Conservation (phyloP, 306 rosid genomes). For the Rosa lucieae region DNA sequence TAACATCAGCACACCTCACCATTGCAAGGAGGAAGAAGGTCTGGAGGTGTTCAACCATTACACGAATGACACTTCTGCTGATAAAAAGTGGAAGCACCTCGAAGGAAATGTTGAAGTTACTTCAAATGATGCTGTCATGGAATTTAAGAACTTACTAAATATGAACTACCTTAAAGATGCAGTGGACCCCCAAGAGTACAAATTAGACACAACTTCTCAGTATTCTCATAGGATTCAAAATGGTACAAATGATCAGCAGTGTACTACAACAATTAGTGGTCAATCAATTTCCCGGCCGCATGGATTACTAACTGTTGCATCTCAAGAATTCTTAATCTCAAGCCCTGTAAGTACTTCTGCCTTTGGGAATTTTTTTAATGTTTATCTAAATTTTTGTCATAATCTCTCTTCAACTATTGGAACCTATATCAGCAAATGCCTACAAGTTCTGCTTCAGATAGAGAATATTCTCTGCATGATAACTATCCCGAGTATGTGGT, state of each 20-base stretch:
- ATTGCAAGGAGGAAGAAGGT: constrained; percentile 25
- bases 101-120: constrained; percentile 32
- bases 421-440: constrained; percentile 49
- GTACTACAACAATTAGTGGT: constrained; percentile 28
- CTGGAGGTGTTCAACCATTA: constrained; percentile 36
- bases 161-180: constrained; percentile 34
- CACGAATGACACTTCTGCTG: constrained; percentile 25
- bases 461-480: constrained; percentile 35
- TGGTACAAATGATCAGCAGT: constrained; percentile 31
- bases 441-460: constrained; percentile 35
- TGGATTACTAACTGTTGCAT: constrained; percentile 31
- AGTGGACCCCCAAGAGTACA: constrained; percentile 23
- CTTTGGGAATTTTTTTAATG: not conserved
- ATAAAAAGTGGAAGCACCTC: constrained; percentile 6
- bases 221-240: constrained; percentile 41
- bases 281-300: constrained; percentile 37
- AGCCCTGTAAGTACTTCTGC: constrained; percentile 54
- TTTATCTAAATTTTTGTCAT: constrained; percentile 19
- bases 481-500: constrained; percentile 30
- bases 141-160: constrained; percentile 30
- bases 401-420: constrained; percentile 15
- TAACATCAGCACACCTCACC: constrained; percentile 21
- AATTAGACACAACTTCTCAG: constrained; percentile 32
- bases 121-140: constrained; percentile 24
- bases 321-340: constrained; percentile 28